Conservation (phyloP, 371 early-diverging fungal genomes). For the Fennellomyces sp. region DNA sequence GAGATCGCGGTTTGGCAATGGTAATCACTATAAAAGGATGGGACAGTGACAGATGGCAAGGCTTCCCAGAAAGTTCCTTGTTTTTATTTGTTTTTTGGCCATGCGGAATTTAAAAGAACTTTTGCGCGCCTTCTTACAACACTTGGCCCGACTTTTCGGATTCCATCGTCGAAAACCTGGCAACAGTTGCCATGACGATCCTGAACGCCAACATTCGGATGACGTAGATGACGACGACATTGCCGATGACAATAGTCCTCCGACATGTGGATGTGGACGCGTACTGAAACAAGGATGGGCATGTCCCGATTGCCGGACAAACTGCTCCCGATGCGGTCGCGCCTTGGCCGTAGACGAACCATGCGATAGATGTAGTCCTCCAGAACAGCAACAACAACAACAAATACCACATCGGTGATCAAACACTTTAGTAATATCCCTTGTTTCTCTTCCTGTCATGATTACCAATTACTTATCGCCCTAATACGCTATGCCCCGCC, state of each 20-base stretch:
- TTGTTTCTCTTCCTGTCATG: neutral
- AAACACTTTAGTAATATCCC: neutral
- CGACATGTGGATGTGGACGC: slow-evolving; percentile 9
- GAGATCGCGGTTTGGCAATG: slow-evolving; percentile 5
- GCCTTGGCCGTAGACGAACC: slow-evolving; percentile 2
- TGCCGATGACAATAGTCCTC: neutral
- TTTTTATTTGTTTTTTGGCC: neutral
- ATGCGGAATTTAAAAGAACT: neutral
- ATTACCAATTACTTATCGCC: neutral
- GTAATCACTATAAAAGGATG: neutral
- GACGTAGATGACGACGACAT: neutral
- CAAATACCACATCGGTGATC: neutral
- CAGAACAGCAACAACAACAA: slow-evolving; percentile 3
- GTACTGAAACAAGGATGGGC: slow-evolving; percentile 9
- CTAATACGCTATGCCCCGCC: neutral
- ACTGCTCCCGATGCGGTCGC: slow-evolving; percentile 5
- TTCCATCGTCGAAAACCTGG: slow-evolving; percentile 5
- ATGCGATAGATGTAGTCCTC: slow-evolving; percentile 4
- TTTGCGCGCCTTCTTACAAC: neutral
- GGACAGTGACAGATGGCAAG: neutral
- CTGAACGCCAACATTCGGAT: neutral
- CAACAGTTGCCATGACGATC: neutral
- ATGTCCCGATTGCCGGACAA: slow-evolving; percentile 5
- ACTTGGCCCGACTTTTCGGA: slow-evolving; percentile 4
- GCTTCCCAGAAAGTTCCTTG: neutral